A percentile compares a stretch with the other conserved stretches of the same genome.
phyloP scores from a whole-genome alignment of 2,329 filamentous ascomycete genomes.

The Apiospora rasikravindrae region DNA sequence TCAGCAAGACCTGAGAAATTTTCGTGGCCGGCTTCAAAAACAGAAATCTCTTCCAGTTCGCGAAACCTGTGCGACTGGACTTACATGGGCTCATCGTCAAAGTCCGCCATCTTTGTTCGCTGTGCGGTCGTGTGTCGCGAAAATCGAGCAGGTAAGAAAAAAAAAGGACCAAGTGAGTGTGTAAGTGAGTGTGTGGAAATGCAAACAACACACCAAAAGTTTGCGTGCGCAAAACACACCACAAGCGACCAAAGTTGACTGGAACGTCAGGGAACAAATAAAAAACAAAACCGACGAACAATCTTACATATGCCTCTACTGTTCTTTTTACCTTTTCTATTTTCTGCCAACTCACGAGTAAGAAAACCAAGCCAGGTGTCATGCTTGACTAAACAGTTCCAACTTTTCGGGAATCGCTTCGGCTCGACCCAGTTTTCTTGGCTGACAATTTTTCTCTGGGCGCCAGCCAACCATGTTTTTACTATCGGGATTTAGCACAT shows the following conservation, averaged over 20 bases:
- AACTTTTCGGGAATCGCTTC: constrained; percentile 10
- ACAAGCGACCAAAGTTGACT: not conserved
- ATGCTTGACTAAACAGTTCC: constrained; percentile 12
- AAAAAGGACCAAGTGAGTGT: not conserved
- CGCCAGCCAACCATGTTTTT: not conserved
- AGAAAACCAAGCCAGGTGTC: not conserved
- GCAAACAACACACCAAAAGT: not conserved
- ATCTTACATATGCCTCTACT: not conserved
- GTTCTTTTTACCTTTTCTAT: not conserved
- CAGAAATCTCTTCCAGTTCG: no score
- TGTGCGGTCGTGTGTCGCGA: not conserved
- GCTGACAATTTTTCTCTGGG: constrained; percentile 12
- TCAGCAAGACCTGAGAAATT: not conserved
- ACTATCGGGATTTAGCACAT: constrained; percentile 1
- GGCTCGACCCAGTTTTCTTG: constrained; percentile 8
- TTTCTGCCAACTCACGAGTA: not conserved
- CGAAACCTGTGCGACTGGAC: constrained; percentile 23
- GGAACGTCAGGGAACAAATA: not conserved
- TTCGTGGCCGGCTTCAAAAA: not conserved
- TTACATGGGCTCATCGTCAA: constrained; percentile 58
- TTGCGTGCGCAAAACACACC: not conserved
- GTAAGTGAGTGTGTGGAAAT: not conserved
- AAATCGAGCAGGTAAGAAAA: not conserved
- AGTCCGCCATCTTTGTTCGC: constrained; percentile 30
- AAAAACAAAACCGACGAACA: no score